Evolutionary conservation across 805 yeast species (phyloP).

Genomic region (Candida tallmaniae): DNA sequence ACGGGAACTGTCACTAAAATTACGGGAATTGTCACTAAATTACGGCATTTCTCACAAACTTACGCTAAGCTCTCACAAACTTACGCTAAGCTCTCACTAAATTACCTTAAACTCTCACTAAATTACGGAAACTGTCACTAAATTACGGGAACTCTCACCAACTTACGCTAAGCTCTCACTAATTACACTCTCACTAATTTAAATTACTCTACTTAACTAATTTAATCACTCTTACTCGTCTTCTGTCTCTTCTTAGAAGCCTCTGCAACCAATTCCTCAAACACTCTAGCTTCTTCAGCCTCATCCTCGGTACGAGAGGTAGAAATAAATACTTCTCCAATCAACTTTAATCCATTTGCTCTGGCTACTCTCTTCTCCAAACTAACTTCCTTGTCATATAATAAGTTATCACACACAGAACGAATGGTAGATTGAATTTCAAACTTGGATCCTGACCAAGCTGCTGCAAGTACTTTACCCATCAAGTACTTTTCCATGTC

Average conservation of each 20-base stretch:
- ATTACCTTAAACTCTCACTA: too few species aligned
- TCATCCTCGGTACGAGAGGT: conserved; percentile 63
- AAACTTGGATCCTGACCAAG: conserved; percentile 79
- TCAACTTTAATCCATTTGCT: conserved; percentile 56
- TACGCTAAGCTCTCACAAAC: too few species aligned
- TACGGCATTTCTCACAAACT: too few species aligned
- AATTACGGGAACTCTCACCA: too few species aligned
- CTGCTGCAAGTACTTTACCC: conserved; percentile 79
- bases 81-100: too few species aligned
- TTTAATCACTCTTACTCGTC: conserved; percentile 15
- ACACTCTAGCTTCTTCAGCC: conserved; percentile 71
- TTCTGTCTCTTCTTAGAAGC: conserved; percentile 40
- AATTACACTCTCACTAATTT: too few species aligned
- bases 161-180: too few species aligned
- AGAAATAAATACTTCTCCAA: conserved; percentile 60
- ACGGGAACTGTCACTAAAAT: too few species aligned
- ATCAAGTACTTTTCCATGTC: conserved; percentile 69
- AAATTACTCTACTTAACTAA: background rate
- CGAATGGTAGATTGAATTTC: conserved; percentile 73
- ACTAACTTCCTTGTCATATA: conserved; percentile 53
- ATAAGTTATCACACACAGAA: conserved; percentile 62
- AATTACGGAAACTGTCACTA: too few species aligned
- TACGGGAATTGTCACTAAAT: too few species aligned
- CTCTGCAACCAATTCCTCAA: conserved; percentile 63
- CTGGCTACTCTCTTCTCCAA: conserved; percentile 47